A percentile compares a stretch with the other conserved stretches of the same genome.
Conservation (phyloP, 495 filamentous ascomycete genomes). For the Choiromyces venosus region DNA sequence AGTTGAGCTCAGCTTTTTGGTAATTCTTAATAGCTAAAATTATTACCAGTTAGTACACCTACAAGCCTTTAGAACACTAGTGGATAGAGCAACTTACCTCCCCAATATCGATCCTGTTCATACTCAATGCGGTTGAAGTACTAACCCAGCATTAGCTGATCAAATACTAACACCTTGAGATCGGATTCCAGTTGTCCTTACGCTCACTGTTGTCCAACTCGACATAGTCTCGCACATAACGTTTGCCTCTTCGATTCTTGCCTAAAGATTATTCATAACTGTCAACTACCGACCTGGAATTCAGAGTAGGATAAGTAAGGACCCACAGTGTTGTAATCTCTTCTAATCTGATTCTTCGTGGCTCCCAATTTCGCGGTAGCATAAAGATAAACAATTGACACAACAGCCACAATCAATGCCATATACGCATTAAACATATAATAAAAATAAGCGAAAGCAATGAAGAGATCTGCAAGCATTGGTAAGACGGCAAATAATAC, state of each 20-base stretch:
- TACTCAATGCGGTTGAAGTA: constrained; percentile 67
- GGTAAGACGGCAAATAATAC: constrained; percentile 63
- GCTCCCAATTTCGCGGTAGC: constrained; percentile 52
- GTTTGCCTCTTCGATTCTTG: constrained; percentile 54
- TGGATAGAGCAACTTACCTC: constrained; percentile 33
- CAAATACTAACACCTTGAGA: neutral
- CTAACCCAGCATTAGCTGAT: constrained; percentile 8
- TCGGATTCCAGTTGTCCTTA: constrained; percentile 21
- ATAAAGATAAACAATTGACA: constrained; percentile 59
- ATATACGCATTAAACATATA: constrained; percentile 67
- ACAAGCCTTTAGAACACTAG: neutral
- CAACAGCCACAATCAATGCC: constrained; percentile 61
- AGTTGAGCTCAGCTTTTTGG: constrained; percentile 39
- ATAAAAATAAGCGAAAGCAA: constrained; percentile 66
- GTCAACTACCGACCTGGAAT: constrained; percentile 33
- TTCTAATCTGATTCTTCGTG: constrained; percentile 46
- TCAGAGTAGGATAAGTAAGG: constrained; percentile 29
- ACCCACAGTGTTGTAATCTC: constrained; percentile 42
- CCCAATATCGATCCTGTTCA: constrained; percentile 57
- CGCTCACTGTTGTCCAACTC: constrained; percentile 63
- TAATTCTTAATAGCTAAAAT: constrained; percentile 39
- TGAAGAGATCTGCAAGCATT: constrained; percentile 63
- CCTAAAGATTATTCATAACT: constrained; percentile 33
- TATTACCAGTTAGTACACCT: neutral
- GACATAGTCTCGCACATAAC: constrained; percentile 59